These are phyloP conservation scores for Lactarius indigo DNA, from an alignment of 768 basidiomycete genomes.

Conservation along the genomic window DNA sequence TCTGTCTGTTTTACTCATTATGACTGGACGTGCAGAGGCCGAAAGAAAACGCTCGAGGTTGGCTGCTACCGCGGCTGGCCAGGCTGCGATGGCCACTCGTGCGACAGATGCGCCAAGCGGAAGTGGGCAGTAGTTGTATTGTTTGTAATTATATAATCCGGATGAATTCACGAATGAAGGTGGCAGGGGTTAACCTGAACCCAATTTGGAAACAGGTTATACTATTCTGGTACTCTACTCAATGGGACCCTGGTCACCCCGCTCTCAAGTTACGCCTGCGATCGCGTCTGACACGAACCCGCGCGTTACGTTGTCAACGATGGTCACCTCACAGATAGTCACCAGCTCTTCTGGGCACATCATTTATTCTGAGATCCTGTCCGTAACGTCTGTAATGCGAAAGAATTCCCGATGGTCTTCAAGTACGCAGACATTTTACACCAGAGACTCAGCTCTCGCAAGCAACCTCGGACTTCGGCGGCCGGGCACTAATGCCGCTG, in stretches of 20 bases:
- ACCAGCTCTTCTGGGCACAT: slow-evolving; percentile 62
- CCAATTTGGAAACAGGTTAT: slow-evolving; percentile 7
- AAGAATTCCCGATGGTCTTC: slow-evolving; percentile 97
- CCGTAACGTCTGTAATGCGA: slow-evolving; percentile 93
- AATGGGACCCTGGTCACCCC: slow-evolving; percentile 2
- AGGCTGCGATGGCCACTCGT: slow-evolving; percentile 79
- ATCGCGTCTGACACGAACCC: slow-evolving; percentile 1
- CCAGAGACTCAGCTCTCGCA: slow-evolving; percentile 65
- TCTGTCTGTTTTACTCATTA: neutral
- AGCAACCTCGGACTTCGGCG: slow-evolving; percentile 72
- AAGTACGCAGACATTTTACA: slow-evolving; percentile 53
- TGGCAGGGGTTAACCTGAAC: neutral
- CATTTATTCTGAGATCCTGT: slow-evolving; percentile 83
- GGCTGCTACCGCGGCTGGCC: slow-evolving; percentile 87
- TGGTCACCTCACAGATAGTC: slow-evolving; percentile 6
- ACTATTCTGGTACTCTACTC: slow-evolving; percentile 8
- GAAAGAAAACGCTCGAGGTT: slow-evolving; percentile 89
- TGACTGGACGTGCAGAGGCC: slow-evolving; percentile 60
- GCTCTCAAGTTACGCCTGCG: neutral
- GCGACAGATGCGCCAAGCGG: slow-evolving; percentile 39
- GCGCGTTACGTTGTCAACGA: slow-evolving; percentile 2
- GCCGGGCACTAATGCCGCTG: slow-evolving; percentile 43
- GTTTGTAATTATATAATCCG: slow-evolving; percentile 16
- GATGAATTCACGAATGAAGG: neutral
- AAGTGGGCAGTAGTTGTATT: slow-evolving; percentile 31